Conservation (phyloP, 129 eudicot genomes). For the Logfia minima region DNA sequence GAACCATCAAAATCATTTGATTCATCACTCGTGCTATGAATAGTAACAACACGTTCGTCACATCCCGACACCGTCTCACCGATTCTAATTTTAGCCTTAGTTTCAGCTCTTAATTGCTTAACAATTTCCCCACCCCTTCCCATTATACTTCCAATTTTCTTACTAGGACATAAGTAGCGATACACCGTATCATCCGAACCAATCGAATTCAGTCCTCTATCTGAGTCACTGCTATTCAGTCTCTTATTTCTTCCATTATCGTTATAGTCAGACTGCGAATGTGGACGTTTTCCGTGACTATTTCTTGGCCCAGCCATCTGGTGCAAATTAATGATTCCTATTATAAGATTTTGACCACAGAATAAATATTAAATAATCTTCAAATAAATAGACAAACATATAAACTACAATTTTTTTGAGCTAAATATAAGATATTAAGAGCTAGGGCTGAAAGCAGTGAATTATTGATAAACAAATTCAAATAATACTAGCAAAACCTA, state of each 20-base stretch:
- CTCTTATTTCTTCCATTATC: constrained; percentile 77
- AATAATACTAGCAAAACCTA: not conserved
- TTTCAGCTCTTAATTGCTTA: constrained; percentile 80
- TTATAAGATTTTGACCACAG: constrained; percentile 19
- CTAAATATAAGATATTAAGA: constrained; percentile 14
- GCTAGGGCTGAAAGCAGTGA: constrained; percentile 24
- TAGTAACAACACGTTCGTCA: constrained; percentile 85
- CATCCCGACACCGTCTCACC: constrained; percentile 86
- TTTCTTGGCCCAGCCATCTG: constrained; percentile 90
- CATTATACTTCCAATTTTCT: constrained; percentile 86
- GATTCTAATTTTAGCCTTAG: constrained; percentile 82
- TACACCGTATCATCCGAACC: constrained; percentile 91
- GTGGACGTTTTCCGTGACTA: constrained; percentile 74
- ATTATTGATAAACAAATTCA: not conserved
- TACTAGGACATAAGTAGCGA: constrained; percentile 85
- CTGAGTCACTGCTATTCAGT: constrained; percentile 44
- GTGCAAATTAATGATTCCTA: constrained; percentile 15
- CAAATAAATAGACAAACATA: not conserved
- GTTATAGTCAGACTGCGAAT: constrained; percentile 57
- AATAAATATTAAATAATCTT: not conserved
- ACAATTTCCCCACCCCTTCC: constrained; percentile 98
- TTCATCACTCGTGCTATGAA: constrained; percentile 83
- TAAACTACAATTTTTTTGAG: constrained; percentile 6
- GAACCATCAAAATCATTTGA: constrained; percentile 70
- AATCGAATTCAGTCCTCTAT: constrained; percentile 58